Evolutionary conservation across 1,139 yeast genomes (phyloP), one percentile per base, ranked within the genome.

Genomic region (Geotrichum phurueaensis): DNA sequence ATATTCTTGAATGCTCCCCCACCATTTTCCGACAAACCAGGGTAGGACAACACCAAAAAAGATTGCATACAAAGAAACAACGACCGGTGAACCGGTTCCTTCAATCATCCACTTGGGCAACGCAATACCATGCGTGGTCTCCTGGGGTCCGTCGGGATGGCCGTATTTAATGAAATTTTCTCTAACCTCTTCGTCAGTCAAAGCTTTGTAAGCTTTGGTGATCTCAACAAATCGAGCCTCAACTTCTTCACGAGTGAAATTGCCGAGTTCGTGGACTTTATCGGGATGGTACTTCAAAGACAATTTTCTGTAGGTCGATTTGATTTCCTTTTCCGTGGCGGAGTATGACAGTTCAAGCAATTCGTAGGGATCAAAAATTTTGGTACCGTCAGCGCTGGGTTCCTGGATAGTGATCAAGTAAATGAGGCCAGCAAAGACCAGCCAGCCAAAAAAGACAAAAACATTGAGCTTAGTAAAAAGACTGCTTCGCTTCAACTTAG

Each of bases 81-180:
- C 80, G 52, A 87, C 69, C 1, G 87, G 83, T 5, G 96, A 86
- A 51, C 87, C 87, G 63, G 84, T 81, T 43, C 96, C 94, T 67
- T 90, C 97, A 51, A 95, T 90, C 67, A 95, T 80, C 75, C 90
- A 90, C 72, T 87, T 86, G 50, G 99, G 99, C 67, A 95, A 77
- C 0, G 98, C 99, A 74, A 95, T 91, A 62, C 99, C 99, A 72
- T 90, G 97, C n/a, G 87, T 78, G n/a, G 88, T 81, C 54, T 89
- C 89, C 73, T 90, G 97, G 56, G 96, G 97, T 50, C 99, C 99
- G 76, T 95, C 99, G 6, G 99, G 99, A 72, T 95, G 96, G 54
- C 99, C 99, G 70, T 86, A 94, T 69, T 84, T 86, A 70, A 87
- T 78, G 72, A 83, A 92, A 73, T 95, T 95, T 66, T 88, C 89